Evolutionary conservation across 2,329 filamentous ascomycete species (phyloP).

Genomic region (Aureobasidium sp.): DNA sequence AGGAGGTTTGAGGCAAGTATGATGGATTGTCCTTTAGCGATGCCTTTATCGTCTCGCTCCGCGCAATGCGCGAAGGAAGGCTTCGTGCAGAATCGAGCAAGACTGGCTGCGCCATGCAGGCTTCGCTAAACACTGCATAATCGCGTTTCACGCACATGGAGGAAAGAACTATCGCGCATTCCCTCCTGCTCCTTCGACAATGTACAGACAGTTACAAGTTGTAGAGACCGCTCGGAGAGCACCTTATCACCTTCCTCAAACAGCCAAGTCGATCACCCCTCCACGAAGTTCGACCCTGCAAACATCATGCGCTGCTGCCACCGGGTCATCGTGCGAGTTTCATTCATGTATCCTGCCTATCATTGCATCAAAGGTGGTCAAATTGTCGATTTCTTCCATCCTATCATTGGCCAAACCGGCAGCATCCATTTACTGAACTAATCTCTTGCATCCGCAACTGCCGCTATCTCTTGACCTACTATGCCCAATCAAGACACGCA

Average conservation of each 20-base stretch:
- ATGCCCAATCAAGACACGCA: not conserved
- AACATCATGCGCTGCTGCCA: constrained; percentile 2
- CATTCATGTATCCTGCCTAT: not conserved
- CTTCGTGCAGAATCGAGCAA: not conserved
- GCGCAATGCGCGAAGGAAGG: not conserved
- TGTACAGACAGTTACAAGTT: not conserved
- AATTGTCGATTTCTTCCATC: not conserved
- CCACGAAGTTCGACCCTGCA: not conserved
- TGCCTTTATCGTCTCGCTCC: not conserved
- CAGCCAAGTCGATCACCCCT: not conserved
- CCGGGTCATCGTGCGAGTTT: not conserved
- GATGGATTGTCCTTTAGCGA: not conserved
- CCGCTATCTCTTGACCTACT: not conserved
- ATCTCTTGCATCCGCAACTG: not conserved
- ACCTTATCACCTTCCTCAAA: not conserved
- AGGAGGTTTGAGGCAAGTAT: not conserved
- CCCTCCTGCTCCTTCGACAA: not conserved
- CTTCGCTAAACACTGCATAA: not conserved
- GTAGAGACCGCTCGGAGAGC: not conserved
- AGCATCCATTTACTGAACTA: not conserved
- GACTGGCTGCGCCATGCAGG: not conserved
- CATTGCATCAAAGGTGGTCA: not conserved
- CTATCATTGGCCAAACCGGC: not conserved
- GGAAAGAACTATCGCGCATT: not conserved
- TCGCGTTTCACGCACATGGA: not conserved